Base-by-base conservation (phyloP, 176 grass and related monocot genomes). In the bread wheat (Triticum aestivum) region DNA sequence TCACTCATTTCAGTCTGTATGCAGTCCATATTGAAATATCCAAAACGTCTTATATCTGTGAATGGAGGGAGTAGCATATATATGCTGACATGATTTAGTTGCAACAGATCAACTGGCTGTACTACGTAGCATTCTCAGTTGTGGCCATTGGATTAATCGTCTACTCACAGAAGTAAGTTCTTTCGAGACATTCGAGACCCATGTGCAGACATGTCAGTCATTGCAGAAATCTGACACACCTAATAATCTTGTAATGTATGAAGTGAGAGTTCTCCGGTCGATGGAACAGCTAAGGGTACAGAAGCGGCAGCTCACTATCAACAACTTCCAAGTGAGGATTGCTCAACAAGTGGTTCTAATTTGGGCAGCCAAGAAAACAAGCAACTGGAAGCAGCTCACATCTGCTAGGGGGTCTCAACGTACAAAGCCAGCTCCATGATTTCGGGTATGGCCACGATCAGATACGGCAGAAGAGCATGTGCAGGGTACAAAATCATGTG, bases 111-210 rank as follows among this genome's bases (percentile, higher is more conserved):
- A 85, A 93, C 21, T 82, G 88, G 91, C 32, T 93, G 38, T 93
- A 85, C 85, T 87, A 93, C 77, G 13, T 90, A 84, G 91, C 88
- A 44, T 90, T 93, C 24, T 35, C 78, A 69, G 49, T 93, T 76
- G 91, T 93, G 44, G 69, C 81, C 69, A 78, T 85, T 59, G 88
- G 88, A 81, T 77, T 93, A 65, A 79, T 88, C 64, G 79, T 91
- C 82, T 88, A 93, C 64, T 93, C 91, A 5, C 18, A 79, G 33
- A 85, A 82, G 91, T 93, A 88, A 81, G 85, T 69, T 73, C 20
- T 5, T 76, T 86, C 15, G 47, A 39, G 37, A 21, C 11, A 18
- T 75, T 72, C 1, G 27, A 73, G 17, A 84, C 79, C 38, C 39
- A 70, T 61, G 72, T 51, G 14, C 10, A 82, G 51, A 86, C 51